phyloP scores from a whole-genome alignment of 2,329 filamentous ascomycete species.

The Pseudogymnoascus sp. region DNA sequence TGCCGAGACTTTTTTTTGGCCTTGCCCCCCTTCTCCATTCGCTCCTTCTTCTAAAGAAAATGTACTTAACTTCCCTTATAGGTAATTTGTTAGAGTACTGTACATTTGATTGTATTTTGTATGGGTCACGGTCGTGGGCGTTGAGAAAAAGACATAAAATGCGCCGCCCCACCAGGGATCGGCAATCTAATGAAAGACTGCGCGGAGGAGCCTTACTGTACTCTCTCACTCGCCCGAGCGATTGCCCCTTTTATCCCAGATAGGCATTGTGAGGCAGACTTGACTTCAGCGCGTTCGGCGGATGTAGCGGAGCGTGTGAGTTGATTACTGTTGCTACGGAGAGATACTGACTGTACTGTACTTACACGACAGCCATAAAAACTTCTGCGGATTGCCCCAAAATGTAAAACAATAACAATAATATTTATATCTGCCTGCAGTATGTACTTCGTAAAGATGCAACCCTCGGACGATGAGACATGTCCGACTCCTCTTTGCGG shows the following conservation, averaged over 20 bases:
- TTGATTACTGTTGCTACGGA: background rate
- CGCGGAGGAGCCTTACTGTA: slow-evolving; percentile 6
- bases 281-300: background rate
- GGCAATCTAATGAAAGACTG: slow-evolving; percentile 2
- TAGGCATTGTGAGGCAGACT: background rate
- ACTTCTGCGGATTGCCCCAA: background rate
- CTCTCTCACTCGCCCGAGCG: slow-evolving; percentile 7
- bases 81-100: background rate
- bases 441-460: background rate
- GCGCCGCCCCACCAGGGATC: slow-evolving; percentile 2
- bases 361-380: background rate
- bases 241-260: background rate
- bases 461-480: background rate
- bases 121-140: slow-evolving; percentile 7
- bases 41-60: background rate
- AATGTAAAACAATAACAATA: slow-evolving; percentile 8
- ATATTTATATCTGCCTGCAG: slow-evolving; percentile 4
- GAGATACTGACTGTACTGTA: background rate
- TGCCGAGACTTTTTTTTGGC: background rate
- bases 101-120: background rate
- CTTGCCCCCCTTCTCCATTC: background rate
- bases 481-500: background rate
- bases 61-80: background rate
- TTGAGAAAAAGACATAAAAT: slow-evolving; percentile 2
- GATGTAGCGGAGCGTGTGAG: background rate